Evolutionary conservation across 2,329 filamentous ascomycete species (phyloP).

Genomic region (Aspergillus fumigatus): DNA sequence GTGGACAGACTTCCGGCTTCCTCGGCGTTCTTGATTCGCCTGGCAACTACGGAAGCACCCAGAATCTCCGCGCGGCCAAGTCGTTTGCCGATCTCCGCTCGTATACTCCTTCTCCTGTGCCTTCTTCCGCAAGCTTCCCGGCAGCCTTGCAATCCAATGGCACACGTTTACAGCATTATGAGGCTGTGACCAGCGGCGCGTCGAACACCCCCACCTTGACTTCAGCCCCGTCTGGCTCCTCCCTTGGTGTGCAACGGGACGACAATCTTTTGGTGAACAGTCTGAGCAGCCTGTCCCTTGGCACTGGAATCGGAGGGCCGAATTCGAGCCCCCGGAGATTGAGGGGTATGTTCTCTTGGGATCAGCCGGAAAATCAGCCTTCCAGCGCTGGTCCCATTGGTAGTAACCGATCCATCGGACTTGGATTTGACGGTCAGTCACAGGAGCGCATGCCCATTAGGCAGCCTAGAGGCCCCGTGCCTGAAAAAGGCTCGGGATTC

Average conservation of each 20-base stretch:
- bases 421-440: slow-evolving; percentile 53
- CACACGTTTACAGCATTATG: slow-evolving; percentile 55
- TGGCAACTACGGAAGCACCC: slow-evolving; percentile 61
- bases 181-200: slow-evolving; percentile 52
- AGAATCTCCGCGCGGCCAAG: slow-evolving; percentile 87
- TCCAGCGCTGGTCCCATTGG: slow-evolving; percentile 55
- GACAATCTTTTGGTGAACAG: slow-evolving; percentile 60
- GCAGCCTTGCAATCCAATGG: slow-evolving; percentile 61
- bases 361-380: slow-evolving; percentile 48
- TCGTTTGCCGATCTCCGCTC: slow-evolving; percentile 94
- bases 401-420: slow-evolving; percentile 60
- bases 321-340: slow-evolving; percentile 55
- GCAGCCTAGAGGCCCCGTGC: slow-evolving; percentile 58
- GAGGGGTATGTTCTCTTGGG: slow-evolving; percentile 59
- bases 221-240: slow-evolving; percentile 50
- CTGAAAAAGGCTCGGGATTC: slow-evolving; percentile 57
- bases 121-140: slow-evolving; percentile 83
- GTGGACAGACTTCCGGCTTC: slow-evolving; percentile 72
- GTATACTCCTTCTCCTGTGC: slow-evolving; percentile 88
- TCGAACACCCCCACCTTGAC: slow-evolving; percentile 65
- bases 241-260: slow-evolving; percentile 48
- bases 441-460: slow-evolving; percentile 54
- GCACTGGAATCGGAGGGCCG: slow-evolving; percentile 42
- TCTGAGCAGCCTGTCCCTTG: slow-evolving; percentile 57
- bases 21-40: slow-evolving; percentile 80